Percentiles rank a stretch among this genome's conserved stretches.
phyloP scores from a whole-genome alignment of 2,329 filamentous ascomycete species.

The Pseudogymnoascus sp. region DNA sequence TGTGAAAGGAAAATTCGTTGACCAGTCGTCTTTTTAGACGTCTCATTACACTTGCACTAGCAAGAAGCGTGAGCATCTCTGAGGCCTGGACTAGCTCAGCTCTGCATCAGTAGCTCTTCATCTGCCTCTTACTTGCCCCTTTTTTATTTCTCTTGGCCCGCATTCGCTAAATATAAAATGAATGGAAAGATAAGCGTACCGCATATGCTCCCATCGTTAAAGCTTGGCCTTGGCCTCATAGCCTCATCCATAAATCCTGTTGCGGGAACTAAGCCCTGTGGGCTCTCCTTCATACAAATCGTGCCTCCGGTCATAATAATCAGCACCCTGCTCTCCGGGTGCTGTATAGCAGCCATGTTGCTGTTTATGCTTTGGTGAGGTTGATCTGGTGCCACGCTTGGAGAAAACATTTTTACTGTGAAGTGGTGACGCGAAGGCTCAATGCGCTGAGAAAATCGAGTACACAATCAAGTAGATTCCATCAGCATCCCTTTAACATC shows the following conservation, averaged over 20 bases:
- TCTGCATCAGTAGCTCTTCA: not conserved
- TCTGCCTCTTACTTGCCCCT: not conserved
- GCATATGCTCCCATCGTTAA: constrained; percentile 58
- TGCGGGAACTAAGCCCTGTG: constrained; percentile 55
- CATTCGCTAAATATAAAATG: constrained; percentile 10
- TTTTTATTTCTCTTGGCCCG: not conserved
- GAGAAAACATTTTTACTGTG: not conserved
- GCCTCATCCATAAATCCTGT: constrained; percentile 57
- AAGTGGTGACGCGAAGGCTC: not conserved
- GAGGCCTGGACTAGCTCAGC: not conserved
- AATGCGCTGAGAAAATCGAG: not conserved
- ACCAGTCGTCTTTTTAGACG: not conserved
- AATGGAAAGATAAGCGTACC: constrained; percentile 24
- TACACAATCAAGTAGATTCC: not conserved
- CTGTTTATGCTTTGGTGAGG: not conserved
- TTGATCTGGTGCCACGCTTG: not conserved
- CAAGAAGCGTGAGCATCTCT: not conserved
- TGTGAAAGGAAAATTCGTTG: not conserved
- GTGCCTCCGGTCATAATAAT: constrained; percentile 63
- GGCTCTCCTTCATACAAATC: constrained; percentile 65
- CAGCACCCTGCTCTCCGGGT: constrained; percentile 51
- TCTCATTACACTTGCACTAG: not conserved
- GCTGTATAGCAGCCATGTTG: not conserved
- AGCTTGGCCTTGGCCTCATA: constrained; percentile 56
- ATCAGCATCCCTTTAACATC: constrained; percentile 5